Evolutionary conservation across 768 basidiomycete species (phyloP), one percentile per base, ranked within the genome.

Genomic region (Agaricus sinodeliciosus): DNA sequence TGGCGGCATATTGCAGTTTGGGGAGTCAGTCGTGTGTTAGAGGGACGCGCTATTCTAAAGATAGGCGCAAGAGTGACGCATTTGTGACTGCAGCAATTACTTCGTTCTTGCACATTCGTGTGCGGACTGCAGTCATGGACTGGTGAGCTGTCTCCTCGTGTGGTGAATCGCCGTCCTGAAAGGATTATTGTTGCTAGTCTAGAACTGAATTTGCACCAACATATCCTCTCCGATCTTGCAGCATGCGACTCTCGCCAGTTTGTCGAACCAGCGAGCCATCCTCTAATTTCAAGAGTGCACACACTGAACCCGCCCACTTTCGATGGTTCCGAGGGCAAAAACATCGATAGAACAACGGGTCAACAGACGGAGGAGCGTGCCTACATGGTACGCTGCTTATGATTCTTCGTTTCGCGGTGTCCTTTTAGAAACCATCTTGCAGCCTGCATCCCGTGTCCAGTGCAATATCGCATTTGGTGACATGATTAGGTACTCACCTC

Each of bases 381-480:
- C 72, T 66, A 88, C 60, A 65, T 87, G 84, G 87, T 85, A 64
- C 35, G 79, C 52, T 37, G 1, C 28, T 43, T 9, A 8, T 16
- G 15, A 11, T 42, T n/a, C 4, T n/a, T 49, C 37, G 16, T 9
- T 31, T 4, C 22, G 16, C 1, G 36, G 18, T 22, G 4, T 13
- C 15, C 5, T 47, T 36, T 22, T 16, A 26, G 37, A 39, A 39
- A 36, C 7, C 25, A 11, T 28, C 18, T 39, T 26, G 4, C 54
- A 93, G 90, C 70, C 86, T 16, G 79, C 81, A 9, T 84, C 86
- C 2, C 74, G 81, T 50, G 80, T 84, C 12, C 87, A 89, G 58
- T 88, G 84, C 68, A 87, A 87, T 57, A 85, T 90, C 55, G 88
- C 89, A 1, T 93, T 91, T 58, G 89, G 86, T 35, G 84, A 91